These are phyloP conservation scores for Vanderwaltozyma yarrowii DNA, from an alignment of 805 yeast species.

Conservation along the genomic window DNA sequence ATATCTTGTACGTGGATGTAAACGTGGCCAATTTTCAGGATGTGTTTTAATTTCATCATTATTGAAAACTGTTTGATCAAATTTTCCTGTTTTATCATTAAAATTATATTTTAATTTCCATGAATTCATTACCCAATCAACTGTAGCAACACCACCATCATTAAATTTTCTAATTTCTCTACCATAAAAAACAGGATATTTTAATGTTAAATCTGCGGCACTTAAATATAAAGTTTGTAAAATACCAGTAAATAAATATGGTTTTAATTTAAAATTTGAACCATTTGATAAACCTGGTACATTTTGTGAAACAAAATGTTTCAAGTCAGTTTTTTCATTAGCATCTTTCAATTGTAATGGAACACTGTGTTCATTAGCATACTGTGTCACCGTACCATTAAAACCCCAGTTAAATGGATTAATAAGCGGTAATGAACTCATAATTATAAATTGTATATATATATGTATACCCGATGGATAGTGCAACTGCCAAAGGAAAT, in stretches of 20 bases:
- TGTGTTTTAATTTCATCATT: conserved; percentile 30
- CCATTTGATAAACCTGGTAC: conserved; percentile 39
- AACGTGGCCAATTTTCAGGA: conserved; percentile 43
- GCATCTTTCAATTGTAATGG: conserved; percentile 12
- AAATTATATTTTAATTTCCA: conserved; percentile 15
- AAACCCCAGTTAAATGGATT: conserved; percentile 25
- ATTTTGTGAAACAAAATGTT: conserved; percentile 17
- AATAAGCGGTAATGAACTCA: conserved; percentile 7
- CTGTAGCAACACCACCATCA: conserved; percentile 67
- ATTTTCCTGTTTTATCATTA: conserved; percentile 5
- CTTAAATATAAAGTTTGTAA: conserved; percentile 68
- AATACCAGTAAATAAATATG: conserved; percentile 57
- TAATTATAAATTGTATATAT: no score
- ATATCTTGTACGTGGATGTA: conserved; percentile 61
- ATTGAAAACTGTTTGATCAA: conserved; percentile 20
- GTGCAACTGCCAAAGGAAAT: no score
- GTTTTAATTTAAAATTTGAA: conserved; percentile 46
- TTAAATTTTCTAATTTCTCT: conserved; percentile 46
- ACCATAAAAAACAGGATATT: conserved; percentile 58
- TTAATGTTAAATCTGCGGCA: conserved; percentile 37
- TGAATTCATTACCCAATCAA: conserved; percentile 48
- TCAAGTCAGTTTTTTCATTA: conserved; percentile 8
- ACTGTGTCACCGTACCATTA: conserved; percentile 26
- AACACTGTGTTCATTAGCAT: conserved; percentile 12
- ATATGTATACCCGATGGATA: no score